These are phyloP conservation scores for Suillus spraguei DNA, from an alignment of 768 basidiomycete genomes.

Conservation along the genomic window DNA sequence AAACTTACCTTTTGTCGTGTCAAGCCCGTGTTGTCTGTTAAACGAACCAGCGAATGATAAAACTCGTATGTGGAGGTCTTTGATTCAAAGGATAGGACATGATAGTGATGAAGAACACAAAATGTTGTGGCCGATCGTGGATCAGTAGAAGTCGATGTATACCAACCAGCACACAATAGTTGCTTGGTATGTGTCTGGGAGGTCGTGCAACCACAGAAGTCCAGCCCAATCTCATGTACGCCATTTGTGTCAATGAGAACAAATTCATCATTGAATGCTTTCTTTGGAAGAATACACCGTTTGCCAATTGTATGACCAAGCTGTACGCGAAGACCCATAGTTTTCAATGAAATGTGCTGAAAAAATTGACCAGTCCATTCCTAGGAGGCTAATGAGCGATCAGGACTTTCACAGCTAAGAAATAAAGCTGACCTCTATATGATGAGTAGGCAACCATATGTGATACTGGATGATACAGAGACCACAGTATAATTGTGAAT, in stretches of 20 bases:
- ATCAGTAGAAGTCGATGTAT: conserved; percentile 30
- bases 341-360: too few species aligned
- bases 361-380: too few species aligned
- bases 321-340: too few species aligned
- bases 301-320: conserved; percentile 16
- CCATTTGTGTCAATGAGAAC: conserved; percentile 26
- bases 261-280: conserved; percentile 24
- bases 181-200: conserved; percentile 29
- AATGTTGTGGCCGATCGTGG: conserved; percentile 37
- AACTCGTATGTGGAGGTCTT: conserved; percentile 37
- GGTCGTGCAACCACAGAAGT: conserved; percentile 33
- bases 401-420: too few species aligned
- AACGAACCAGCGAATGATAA: conserved; percentile 27
- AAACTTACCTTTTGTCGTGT: conserved; percentile 13
- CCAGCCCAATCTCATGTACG: conserved; percentile 29
- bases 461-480: too few species aligned
- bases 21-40: conserved; percentile 36
- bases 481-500: too few species aligned
- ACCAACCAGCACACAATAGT: conserved; percentile 34
- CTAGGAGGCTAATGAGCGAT: too few species aligned
- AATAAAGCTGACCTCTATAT: too few species aligned
- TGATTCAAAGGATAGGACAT: conserved; percentile 33
- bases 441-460: too few species aligned
- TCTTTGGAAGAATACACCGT: conserved; percentile 17
- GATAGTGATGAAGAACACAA: conserved; percentile 31